Percentiles rank a stretch among this genome's conserved stretches.
Evolutionary conservation across 2,329 filamentous ascomycete species (phyloP).

Genomic region (Penicillium sp.): DNA sequence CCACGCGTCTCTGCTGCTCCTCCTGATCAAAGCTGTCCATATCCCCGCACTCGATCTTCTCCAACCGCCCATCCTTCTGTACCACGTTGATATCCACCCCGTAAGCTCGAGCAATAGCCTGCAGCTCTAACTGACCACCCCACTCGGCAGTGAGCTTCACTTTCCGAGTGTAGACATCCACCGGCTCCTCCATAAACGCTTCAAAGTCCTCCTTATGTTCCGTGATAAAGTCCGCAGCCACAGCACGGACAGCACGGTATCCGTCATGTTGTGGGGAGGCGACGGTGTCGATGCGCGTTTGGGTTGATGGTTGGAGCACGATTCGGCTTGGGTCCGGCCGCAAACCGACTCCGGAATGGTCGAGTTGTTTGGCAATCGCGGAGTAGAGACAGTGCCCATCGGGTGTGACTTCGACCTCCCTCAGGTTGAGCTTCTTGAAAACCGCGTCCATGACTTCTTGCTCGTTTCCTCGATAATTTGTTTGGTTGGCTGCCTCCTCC

Average conservation of each 20-base stretch:
- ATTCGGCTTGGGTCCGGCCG: constrained; percentile 44
- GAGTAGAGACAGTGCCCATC: constrained; percentile 97
- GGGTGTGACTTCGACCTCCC: constrained; percentile 78
- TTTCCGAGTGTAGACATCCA: constrained; percentile 72
- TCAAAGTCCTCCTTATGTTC: constrained; percentile 77
- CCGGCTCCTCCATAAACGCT: constrained; percentile 81
- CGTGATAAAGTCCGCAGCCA: constrained; percentile 77
- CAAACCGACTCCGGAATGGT: constrained; percentile 49
- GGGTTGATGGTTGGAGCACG: constrained; percentile 35
- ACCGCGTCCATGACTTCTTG: constrained; percentile 69
- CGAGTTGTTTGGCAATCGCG: constrained; percentile 83
- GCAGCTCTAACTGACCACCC: constrained; percentile 90
- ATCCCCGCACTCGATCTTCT: constrained; percentile 67
- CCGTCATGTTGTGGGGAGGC: constrained; percentile 45
- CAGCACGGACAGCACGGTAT: constrained; percentile 70
- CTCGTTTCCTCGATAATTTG: constrained; percentile 73
- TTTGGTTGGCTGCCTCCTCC: constrained; percentile 73
- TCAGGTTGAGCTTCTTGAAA: constrained; percentile 66
- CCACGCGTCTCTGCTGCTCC: constrained; percentile 58
- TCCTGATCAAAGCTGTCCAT: constrained; percentile 43
- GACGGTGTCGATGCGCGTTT: constrained; percentile 39
- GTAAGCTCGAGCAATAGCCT: constrained; percentile 81
- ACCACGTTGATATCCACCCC: constrained; percentile 80
- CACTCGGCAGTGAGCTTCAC: constrained; percentile 90
- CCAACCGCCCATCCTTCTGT: constrained; percentile 76